Conservation (phyloP, 176 grass and related monocot species). For the Eragrostis curvula region DNA sequence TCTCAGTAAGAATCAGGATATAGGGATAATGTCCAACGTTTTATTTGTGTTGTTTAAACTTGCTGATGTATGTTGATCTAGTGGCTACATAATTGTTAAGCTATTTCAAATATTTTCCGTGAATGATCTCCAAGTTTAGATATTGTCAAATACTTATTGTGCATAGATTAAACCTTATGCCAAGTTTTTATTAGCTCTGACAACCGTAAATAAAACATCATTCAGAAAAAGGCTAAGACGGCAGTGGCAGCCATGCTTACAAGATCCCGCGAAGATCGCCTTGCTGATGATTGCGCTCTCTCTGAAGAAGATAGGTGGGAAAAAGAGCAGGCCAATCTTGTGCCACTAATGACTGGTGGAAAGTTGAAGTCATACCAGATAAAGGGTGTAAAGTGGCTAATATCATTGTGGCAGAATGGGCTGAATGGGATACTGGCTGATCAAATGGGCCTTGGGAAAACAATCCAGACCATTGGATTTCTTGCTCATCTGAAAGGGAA, state of each 20-base stretch:
- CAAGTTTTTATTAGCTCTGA: slow-evolving; percentile 15
- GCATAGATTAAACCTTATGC: neutral
- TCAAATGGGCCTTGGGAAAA: slow-evolving; percentile 99
- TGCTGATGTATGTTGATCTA: neutral
- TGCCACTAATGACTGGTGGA: slow-evolving; percentile 91
- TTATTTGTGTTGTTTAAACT: slow-evolving; percentile 10
- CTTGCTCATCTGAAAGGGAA: slow-evolving; percentile 95
- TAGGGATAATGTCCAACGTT: neutral
- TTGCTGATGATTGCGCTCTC: slow-evolving; percentile 58
- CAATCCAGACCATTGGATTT: slow-evolving; percentile 97
- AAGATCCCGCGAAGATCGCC: slow-evolving; percentile 64
- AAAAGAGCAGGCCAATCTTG: slow-evolving; percentile 80
- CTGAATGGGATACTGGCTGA: slow-evolving; percentile 95
- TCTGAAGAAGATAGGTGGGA: slow-evolving; percentile 71
- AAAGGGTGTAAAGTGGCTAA: slow-evolving; percentile 98
- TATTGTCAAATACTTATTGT: slow-evolving; percentile 16
- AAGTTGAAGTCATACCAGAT: slow-evolving; percentile 95
- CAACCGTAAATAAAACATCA: slow-evolving; percentile 4
- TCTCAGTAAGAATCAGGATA: neutral
- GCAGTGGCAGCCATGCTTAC: slow-evolving; percentile 91
- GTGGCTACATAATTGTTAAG: neutral
- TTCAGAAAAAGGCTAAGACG: slow-evolving; percentile 90
- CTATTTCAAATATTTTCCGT: slow-evolving; percentile 1
- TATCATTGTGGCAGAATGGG: slow-evolving; percentile 98
- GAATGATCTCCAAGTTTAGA: neutral